A percentile compares a stretch with the other conserved stretches of the same genome.
phyloP scores from a whole-genome alignment of 495 filamentous ascomycete genomes.

The Penicillium alfredii region DNA sequence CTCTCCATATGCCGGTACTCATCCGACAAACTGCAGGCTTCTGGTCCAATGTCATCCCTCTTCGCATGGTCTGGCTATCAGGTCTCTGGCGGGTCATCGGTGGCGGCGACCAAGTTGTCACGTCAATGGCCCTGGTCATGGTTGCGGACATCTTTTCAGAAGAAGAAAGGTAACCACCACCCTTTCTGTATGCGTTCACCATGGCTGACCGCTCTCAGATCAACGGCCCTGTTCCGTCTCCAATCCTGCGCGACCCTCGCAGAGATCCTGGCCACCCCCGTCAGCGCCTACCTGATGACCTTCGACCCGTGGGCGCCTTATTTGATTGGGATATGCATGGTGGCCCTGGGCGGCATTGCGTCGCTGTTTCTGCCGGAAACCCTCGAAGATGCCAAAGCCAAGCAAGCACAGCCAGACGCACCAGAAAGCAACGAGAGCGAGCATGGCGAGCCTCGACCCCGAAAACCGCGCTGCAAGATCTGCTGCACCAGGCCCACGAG shows the following conservation, averaged over 20 bases:
- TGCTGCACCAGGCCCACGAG: constrained; percentile 11
- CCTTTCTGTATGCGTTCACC: not conserved
- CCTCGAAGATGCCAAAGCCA: constrained; percentile 22
- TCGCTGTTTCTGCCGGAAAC: constrained; percentile 44
- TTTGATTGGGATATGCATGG: constrained; percentile 18
- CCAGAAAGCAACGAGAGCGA: not conserved
- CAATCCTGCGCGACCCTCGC: constrained; percentile 15
- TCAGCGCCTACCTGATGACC: constrained; percentile 30
- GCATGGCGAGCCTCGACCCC: too few relatives aligned
- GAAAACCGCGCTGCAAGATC: constrained; percentile 7
- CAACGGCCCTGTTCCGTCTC: constrained; percentile 25
- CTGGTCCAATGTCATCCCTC: constrained; percentile 20
- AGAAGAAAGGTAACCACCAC: constrained; percentile 35
- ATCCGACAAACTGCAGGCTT: too few relatives aligned
- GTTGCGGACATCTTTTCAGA: constrained; percentile 29
- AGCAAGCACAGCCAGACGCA: not conserved
- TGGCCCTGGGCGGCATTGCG: constrained; percentile 21
- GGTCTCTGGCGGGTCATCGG: constrained; percentile 24
- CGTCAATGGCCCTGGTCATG: constrained; percentile 22
- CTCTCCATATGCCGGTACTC: too few relatives aligned
- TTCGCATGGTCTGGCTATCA: constrained; percentile 30
- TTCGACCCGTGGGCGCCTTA: constrained; percentile 23
- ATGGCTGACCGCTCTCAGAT: constrained; percentile 9
- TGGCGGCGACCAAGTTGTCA: constrained; percentile 22
- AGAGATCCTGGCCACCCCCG: constrained; percentile 27